Base-by-base conservation (phyloP, 1,284 basidiomycete species). In the Cutaneotrichosporon sp. region DNA sequence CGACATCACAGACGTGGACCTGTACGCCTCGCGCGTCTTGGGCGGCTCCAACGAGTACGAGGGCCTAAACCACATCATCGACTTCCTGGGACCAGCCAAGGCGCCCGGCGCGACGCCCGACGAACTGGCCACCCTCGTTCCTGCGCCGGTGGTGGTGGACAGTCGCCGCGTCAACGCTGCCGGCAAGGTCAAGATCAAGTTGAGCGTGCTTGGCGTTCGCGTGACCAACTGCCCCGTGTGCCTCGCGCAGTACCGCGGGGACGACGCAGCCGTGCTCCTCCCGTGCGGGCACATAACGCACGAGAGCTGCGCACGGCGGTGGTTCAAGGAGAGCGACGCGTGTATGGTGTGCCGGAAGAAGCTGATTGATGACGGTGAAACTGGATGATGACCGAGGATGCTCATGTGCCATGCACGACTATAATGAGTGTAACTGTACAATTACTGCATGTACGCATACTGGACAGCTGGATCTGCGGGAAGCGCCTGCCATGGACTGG, bases 201-300 rank as follows among this genome's bases (percentile, higher is more conserved):
- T 92, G 53, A 82, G 83, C 22, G 79, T 92, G 31, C 79, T 89
- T n/a, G 91, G 89, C 25, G 82, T 86, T 11, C 74, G 84, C 2
- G 90, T 94, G 29, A 87, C 90, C 66, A 87, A 86, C 69, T 95
- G 92, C 72, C 85, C 87, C 27, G 88, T 92, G 53, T 94, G 92
- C 75, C 78, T 90, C 68, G 83, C 82, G 54, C 89, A 90, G 79
- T 94, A 92, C 81, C 86, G 83, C 71, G 83, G 83, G 14, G 84
- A 80, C 7, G 84, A 88, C 61, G 80, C 81, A 62, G 83, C 82
- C 14, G 85, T 85, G 54, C 74, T 90, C 70, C 83, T 87, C 2
- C 84, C 84, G n/a, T 94, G 91, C 76, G 82, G 82, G 65, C 92
- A 94, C 79, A 66, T 71, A 2, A 70, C 69, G n/a, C 79, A 80